A percentile compares a stretch with the other conserved stretches of the same genome.
Conservation (phyloP, 768 basidiomycete species). For the Candolleomyces eurysporus region DNA sequence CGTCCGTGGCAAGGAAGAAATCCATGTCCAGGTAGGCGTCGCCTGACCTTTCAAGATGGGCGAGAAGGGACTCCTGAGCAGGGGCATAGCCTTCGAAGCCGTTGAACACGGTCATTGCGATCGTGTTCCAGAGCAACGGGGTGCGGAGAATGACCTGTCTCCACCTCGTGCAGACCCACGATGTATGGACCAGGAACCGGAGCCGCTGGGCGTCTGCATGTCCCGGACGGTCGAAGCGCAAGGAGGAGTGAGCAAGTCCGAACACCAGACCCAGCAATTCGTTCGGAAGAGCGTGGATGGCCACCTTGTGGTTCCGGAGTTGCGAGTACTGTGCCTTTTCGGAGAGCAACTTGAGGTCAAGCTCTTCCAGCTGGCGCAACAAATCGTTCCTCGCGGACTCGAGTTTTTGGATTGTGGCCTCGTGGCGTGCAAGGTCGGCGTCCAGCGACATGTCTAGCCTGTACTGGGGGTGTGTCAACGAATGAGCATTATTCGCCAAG, state of each 20-base stretch:
- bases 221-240: conserved; percentile 9
- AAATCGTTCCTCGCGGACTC: conserved; percentile 26
- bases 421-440: neutral
- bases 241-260: conserved; percentile 26
- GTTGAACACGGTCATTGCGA: conserved; percentile 29
- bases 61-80: conserved; percentile 27
- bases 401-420: conserved; percentile 22
- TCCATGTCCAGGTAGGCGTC: conserved; percentile 36
- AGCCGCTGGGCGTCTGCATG: conserved; percentile 3
- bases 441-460: neutral
- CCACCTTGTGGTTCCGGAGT: conserved; percentile 32
- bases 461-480: no score
- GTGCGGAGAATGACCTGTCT: conserved; percentile 37
- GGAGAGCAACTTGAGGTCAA: conserved; percentile 29
- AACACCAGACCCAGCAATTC: conserved; percentile 42
- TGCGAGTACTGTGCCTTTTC: conserved; percentile 30
- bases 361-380: conserved; percentile 30
- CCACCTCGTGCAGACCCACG: conserved; percentile 48
- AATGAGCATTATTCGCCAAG: no score
- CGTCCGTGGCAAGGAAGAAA: conserved; percentile 23
- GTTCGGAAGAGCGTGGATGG: conserved; percentile 35
- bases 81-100: neutral
- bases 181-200: conserved; percentile 36
- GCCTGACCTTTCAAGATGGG: conserved; percentile 36
- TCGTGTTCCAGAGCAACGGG: conserved; percentile 43